A percentile compares a stretch with the other conserved stretches of the same genome.
phyloP scores from a whole-genome alignment of 257 asterid species.

The Salvia hispanica region DNA sequence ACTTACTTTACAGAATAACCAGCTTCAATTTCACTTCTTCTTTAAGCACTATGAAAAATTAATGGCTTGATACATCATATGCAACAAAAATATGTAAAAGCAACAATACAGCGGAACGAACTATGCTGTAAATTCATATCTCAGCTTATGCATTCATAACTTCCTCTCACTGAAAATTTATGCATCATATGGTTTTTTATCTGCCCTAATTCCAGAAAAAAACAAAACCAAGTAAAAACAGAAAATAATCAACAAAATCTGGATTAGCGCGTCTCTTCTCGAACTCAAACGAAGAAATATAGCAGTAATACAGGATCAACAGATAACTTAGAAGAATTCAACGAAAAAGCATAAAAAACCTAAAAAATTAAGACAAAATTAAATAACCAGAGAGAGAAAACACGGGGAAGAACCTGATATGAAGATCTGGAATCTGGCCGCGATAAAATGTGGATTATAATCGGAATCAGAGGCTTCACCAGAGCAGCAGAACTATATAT shows the following conservation, averaged over 20 bases:
- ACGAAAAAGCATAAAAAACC: not conserved
- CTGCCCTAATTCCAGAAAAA: constrained; percentile 37
- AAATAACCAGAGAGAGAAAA: not conserved
- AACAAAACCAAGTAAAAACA: not conserved
- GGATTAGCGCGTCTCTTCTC: not conserved
- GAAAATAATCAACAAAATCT: not conserved
- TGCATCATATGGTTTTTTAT: not conserved
- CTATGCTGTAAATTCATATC: not conserved
- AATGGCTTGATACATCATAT: not conserved
- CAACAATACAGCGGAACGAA: constrained; percentile 1
- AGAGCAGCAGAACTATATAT: constrained; percentile 29
- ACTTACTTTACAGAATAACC: not conserved
- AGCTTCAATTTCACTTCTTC: constrained; percentile 19
- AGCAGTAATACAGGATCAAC: not conserved
- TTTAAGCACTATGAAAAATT: not conserved
- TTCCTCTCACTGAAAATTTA: not conserved
- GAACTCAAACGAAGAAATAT: not conserved
- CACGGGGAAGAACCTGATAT: constrained; percentile 33
- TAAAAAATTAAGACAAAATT: not conserved
- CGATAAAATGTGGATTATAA: constrained; percentile 15
- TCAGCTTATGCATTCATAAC: not conserved
- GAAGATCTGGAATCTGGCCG: constrained; percentile 37
- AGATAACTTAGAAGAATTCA: constrained; percentile 9
- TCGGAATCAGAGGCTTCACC: constrained; percentile 24
- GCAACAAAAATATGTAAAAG: constrained; percentile 7